Base-by-base conservation (phyloP, 2,329 filamentous ascomycete species). In the Chaetomium sp. region DNA sequence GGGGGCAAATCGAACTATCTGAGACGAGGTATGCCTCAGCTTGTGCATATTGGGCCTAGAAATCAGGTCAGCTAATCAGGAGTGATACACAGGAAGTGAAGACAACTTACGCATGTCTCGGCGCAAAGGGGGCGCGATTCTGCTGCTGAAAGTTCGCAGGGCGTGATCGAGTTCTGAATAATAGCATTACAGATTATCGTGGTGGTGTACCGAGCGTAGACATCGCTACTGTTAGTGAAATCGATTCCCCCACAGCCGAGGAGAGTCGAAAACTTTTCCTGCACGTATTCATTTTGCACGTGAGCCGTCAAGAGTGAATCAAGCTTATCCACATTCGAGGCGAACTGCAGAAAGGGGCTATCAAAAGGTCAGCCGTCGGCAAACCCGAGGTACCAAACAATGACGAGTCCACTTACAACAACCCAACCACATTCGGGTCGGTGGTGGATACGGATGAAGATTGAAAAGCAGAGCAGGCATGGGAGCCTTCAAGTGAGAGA, bases 181-280 rank as follows among this genome's bases (percentile, higher is more conserved):
- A 99, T 88, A 62, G 89, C 81, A 76, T 95, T 97, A 79, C 94
- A 99, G 61, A 99, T 80, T 61, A 95, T 86, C 59, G 88, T 94
- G 47, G 85, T 94, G 5, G 92, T 95, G 73, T 92, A 99, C 65
- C 94, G 87, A 49, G 94, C 92, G 72, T 99, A 99, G 66, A 91
- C 82, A 66, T 87, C 80, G 63, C 83, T 86, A 4, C 90, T 86
- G 69, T 95, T 88, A 54, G 82, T 83, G 55, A 91, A 79, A 66
- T 94, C 83, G 65, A 96, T 77, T 59, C 81, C 80, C 48, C 81
- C 78, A 70, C 94, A 99, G 54, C 92, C 92, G 61, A 99, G 81
- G 48, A 90, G 76, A 52, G 80, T 77, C 69, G 88, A 79, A 72
- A 92, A 96, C 91, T 95, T 89, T 67, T 79, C 72, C 67, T 85